Percentiles rank a stretch among this genome's conserved stretches.
phyloP scores from a whole-genome alignment of 768 basidiomycete genomes.

The Candolleomyces aberdarensis region DNA sequence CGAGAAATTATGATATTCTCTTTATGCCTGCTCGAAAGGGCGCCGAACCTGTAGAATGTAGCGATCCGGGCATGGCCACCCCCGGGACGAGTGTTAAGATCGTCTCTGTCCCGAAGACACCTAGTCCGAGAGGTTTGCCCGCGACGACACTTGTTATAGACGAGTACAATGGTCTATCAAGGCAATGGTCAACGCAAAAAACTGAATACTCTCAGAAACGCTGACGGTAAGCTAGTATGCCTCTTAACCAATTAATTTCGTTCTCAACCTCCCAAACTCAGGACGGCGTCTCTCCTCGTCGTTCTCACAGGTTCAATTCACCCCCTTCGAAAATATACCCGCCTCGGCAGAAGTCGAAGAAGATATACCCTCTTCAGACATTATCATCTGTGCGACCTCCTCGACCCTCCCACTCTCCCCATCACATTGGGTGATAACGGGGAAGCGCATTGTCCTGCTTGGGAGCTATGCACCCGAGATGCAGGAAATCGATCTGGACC shows the following conservation, averaged over 20 bases:
- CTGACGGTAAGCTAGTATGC: slow-evolving; percentile 58
- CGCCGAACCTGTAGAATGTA: neutral
- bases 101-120: slow-evolving; percentile 63
- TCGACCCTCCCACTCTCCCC: slow-evolving; percentile 70
- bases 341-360: slow-evolving; percentile 17
- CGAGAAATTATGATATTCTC: slow-evolving; percentile 54
- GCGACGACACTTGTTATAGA: slow-evolving; percentile 76
- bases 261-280: slow-evolving; percentile 19
- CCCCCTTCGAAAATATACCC: neutral
- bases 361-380: slow-evolving; percentile 39
- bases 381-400: slow-evolving; percentile 78
- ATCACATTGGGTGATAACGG: slow-evolving; percentile 54
- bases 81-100: slow-evolving; percentile 71
- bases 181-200: slow-evolving; percentile 75
- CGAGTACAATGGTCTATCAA: slow-evolving; percentile 65
- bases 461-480: slow-evolving; percentile 82
- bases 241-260: neutral
- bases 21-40: slow-evolving; percentile 76
- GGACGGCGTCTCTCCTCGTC: slow-evolving; percentile 32
- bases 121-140: slow-evolving; percentile 57
- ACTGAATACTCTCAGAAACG: slow-evolving; percentile 80
- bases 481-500: slow-evolving; percentile 64
- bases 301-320: slow-evolving; percentile 23
- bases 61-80: slow-evolving; percentile 1
- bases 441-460: slow-evolving; percentile 70